Base-by-base conservation (phyloP, 2,329 filamentous ascomycete genomes). In the Neopestalotiopsis sp. region DNA sequence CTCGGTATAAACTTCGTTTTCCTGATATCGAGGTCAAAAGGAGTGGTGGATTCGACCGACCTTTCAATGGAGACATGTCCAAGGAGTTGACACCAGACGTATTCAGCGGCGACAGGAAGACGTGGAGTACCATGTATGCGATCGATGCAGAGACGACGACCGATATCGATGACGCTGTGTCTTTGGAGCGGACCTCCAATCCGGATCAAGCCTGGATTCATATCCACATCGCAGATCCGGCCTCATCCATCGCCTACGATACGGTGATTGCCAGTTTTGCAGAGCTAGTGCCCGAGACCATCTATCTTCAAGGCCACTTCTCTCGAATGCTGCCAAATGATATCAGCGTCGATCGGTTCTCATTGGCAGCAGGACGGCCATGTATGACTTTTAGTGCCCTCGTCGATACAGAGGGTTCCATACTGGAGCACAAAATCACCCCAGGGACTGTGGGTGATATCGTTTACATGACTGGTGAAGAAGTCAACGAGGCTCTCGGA, bases 121-220 rank as follows among this genome's bases (percentile, higher is more conserved):
- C 90, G 66, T 92, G 89, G 87, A 81, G 88, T 28, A 87, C 85
- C 0, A 87, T 92, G 1, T 95, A 90, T 76, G 94, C 92, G 72
- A 92, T 97, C 70, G 93, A 97, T 75, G 85, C 87, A 34, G 83
- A 85, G 24, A 81, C 80, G 45, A 92, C 94, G 0, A 82, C 86
- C 34, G 90, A 95, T 73, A 92, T 96, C 69, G 93, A 97, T 73
- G 93, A 97, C 76, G 93, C 91, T 1, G 81, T 97, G 9, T 95
- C 93, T 0, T 76, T 96, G 7, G 90, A 94, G 75, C 78, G 80
- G 61, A 87, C 90, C 1, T 79, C 83, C 4, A 81, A 79, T 20
- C 70, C 84, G 24, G 77, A 84, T 65, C 85, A 92, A 72, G 89
- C 88, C 74, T 96, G 93, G 93, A 83, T 95, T 38, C 92, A 94